Conservation (phyloP, 129 eudicot species). For the Artemisia argyi region DNA sequence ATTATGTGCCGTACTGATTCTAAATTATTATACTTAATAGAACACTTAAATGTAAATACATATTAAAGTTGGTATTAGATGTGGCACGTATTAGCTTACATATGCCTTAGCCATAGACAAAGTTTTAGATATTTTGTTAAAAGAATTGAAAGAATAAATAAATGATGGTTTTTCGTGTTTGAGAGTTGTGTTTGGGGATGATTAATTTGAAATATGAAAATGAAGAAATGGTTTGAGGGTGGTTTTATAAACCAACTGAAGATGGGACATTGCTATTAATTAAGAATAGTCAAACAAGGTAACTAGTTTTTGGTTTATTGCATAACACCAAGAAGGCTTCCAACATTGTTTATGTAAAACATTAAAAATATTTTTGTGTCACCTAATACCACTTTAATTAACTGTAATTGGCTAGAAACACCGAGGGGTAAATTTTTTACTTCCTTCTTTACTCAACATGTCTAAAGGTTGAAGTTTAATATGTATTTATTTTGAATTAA, state of each 20-base stretch:
- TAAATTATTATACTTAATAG: no score
- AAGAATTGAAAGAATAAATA: conserved; percentile 1
- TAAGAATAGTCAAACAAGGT: conserved; percentile 30
- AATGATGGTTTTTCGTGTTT: conserved; percentile 17
- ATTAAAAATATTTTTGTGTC: neutral
- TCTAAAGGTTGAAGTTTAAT: no score
- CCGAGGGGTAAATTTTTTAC: conserved; percentile 16
- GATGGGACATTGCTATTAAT: neutral
- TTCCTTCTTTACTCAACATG: neutral
- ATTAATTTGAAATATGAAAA: conserved; percentile 15
- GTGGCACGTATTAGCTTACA: no score
- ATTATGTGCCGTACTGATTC: no score
- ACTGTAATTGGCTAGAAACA: neutral
- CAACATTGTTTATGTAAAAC: neutral
- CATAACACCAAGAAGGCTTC: conserved; percentile 7
- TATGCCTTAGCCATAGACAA: no score
- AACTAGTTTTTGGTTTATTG: conserved; percentile 6
- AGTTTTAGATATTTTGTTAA: neutral
- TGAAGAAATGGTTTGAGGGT: conserved; percentile 25
- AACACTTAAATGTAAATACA: no score
- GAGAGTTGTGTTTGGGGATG: conserved; percentile 22
- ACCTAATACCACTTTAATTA: neutral
- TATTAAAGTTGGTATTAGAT: no score
- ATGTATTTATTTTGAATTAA: no score
- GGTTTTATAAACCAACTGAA: conserved; percentile 28